These are phyloP conservation scores for Hevea brasiliensis DNA, from an alignment of 345 rosid species.

Conservation along the genomic window DNA sequence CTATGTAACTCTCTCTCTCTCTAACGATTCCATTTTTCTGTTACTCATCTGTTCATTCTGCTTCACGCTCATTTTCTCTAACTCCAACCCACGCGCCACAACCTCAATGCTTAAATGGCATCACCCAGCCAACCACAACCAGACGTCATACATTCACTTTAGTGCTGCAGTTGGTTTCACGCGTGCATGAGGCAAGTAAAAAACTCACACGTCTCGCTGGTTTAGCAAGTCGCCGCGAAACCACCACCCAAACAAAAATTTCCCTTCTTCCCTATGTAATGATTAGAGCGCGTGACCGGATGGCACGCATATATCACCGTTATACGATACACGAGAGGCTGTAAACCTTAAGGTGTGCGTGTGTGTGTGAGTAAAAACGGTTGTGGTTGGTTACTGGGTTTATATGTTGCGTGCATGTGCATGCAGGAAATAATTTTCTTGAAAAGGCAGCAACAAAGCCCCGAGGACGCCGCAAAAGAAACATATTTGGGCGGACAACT, in stretches of 20 bases:
- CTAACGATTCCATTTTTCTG: neutral
- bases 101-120: too few relatives aligned
- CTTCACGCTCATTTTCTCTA: neutral
- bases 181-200: neutral
- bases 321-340: too few relatives aligned
- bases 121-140: neutral
- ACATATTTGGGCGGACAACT: constrained; percentile 24
- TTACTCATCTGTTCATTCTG: neutral
- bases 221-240: neutral
- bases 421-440: constrained; percentile 25
- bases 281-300: neutral
- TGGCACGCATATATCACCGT: neutral
- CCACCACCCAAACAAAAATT: neutral
- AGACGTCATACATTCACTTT: neutral
- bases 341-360: too few relatives aligned
- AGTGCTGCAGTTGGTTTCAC: neutral
- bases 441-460: constrained; percentile 26
- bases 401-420: neutral
- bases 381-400: too few relatives aligned
- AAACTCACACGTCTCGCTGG: neutral
- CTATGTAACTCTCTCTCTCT: neutral
- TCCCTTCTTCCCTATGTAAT: neutral
- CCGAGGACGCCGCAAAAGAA: constrained; percentile 18
- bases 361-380: too few relatives aligned
- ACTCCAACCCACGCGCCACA: neutral